These are phyloP conservation scores for Sindora glabra DNA, from an alignment of 306 rosid species.

Conservation along the genomic window DNA sequence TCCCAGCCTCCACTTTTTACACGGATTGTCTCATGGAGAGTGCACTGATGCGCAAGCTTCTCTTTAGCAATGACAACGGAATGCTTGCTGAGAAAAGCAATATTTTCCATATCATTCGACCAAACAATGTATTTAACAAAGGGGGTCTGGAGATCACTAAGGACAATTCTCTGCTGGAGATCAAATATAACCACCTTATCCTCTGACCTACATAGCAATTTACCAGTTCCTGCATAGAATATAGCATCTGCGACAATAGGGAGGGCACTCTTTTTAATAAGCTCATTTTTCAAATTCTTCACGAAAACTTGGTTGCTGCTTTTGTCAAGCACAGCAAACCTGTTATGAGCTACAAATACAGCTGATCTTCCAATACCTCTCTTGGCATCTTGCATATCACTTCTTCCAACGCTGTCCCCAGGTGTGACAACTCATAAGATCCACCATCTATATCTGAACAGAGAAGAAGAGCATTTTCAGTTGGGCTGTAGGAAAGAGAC, in stretches of 20 bases:
- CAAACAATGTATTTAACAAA: conserved; percentile 76
- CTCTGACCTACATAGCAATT: conserved; percentile 76
- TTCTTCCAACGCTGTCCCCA: conserved; percentile 65
- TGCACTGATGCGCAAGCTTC: conserved; percentile 87
- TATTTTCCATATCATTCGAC: conserved; percentile 83
- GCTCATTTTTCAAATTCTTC: conserved; percentile 72
- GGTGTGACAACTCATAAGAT: conserved; percentile 81
- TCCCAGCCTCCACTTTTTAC: conserved; percentile 97
- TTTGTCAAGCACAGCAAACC: conserved; percentile 91
- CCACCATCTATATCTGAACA: conserved; percentile 91
- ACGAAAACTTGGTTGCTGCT: conserved; percentile 56
- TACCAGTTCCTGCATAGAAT: conserved; percentile 90
- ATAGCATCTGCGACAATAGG: conserved; percentile 72
- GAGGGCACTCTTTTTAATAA: conserved; percentile 60
- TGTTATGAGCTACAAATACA: conserved; percentile 80
- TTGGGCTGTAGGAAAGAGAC: conserved; percentile 73
- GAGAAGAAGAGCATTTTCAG: conserved; percentile 84
- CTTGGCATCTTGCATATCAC: conserved; percentile 83
- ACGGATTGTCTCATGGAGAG: conserved; percentile 93
- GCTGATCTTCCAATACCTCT: conserved; percentile 92
- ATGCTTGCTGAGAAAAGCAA: conserved; percentile 94
- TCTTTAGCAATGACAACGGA: conserved; percentile 79
- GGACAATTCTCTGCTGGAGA: conserved; percentile 70
- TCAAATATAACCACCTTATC: conserved; percentile 81
- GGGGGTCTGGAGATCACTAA: conserved; percentile 83